Evolutionary conservation across 2,329 filamentous ascomycete genomes (phyloP), one percentile per base, ranked within the genome.

Genomic region (Hypoxylon sp.): DNA sequence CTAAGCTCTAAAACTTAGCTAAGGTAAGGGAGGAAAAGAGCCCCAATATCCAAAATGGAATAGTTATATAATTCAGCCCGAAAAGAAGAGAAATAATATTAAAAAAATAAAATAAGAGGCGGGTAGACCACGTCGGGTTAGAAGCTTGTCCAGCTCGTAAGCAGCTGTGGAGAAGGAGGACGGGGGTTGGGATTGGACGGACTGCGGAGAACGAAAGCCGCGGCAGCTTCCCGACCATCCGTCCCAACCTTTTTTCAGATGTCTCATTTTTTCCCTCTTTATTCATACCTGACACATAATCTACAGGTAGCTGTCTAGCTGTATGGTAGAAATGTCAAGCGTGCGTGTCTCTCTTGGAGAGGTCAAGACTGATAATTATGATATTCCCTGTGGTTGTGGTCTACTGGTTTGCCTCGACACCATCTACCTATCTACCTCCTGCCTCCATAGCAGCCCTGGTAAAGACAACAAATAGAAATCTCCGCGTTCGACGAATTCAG

Each of bases 81-180:
- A n/a, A 51, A 37, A 5, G 40, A 45, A 40, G 45, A 48, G 42
- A 48, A 40, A 40, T 53, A 50, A 48, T 18, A 29, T 33, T 52
- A 52, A 20, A 31, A 49, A 46, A 57, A 62, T 51, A 59, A 64
- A 64, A 35, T 24, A 46, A 62, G 62, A 62, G 62, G 62, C 62
- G 58, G 62, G 62, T 60, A 57, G 42, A 57, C 54, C 41, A 52
- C 41, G 43, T 49, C 48, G 42, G 43, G 49, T 43, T 48, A 54
- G 48, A 57, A 50, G 31, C 48, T 57, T 48, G 47, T 50, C 40
- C 27, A 38, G 35, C 40, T 27, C 3, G 29, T 52, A 45, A 35
- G 41, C 24, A 48, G 27, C 38, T 63, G 57, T 55, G 58, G 54
- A 29, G 52, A 50, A 26, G 6, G 7, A 3, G 24, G 49, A 26